Evolutionary conservation across 75 land plant species (phyloP).

Genomic region (Gnetum montanum): DNA sequence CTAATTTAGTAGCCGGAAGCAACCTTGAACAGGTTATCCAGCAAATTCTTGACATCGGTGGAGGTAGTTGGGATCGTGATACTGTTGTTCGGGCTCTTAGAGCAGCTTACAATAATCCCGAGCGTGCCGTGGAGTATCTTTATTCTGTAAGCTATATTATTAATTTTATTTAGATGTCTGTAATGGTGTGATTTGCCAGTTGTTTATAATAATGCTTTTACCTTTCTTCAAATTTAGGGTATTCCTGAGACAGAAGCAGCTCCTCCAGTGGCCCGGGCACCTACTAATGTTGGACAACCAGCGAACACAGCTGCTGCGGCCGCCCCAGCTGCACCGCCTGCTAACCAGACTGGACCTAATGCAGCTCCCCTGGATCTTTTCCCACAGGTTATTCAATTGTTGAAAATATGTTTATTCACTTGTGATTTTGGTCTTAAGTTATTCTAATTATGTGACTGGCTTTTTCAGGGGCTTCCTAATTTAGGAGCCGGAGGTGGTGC

Average conservation of each 20-base stretch:
- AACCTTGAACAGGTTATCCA: slow-evolving; percentile 69
- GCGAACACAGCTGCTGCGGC: slow-evolving; percentile 22
- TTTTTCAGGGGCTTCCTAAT: slow-evolving; percentile 27
- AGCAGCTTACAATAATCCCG: slow-evolving; percentile 96
- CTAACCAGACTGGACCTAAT: slow-evolving; percentile 71
- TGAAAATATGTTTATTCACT: too few species aligned
- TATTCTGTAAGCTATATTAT: slow-evolving; percentile 92
- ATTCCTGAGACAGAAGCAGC: slow-evolving; percentile 76
- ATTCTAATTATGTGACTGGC: too few species aligned
- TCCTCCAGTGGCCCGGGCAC: slow-evolving; percentile 51
- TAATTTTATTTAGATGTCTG: background rate
- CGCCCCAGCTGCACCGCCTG: slow-evolving; percentile 21
- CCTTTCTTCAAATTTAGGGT: slow-evolving; percentile 37
- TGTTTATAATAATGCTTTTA: background rate
- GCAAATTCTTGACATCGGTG: slow-evolving; percentile 93
- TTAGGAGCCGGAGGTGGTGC: slow-evolving; percentile 29
- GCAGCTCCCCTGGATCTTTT: slow-evolving; percentile 89
- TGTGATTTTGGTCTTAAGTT: too few species aligned
- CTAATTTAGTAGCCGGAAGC: slow-evolving; percentile 71
- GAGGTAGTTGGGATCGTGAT: slow-evolving; percentile 91
- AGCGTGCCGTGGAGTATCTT: slow-evolving; percentile 93
- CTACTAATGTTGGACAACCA: slow-evolving; percentile 25
- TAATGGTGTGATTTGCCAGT: background rate
- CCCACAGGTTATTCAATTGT: slow-evolving; percentile 53
- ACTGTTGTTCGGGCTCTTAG: slow-evolving; percentile 81